Base-by-base conservation (phyloP, 192 early-diverging fungal species). In the Tieghemiomyces parasiticus region DNA sequence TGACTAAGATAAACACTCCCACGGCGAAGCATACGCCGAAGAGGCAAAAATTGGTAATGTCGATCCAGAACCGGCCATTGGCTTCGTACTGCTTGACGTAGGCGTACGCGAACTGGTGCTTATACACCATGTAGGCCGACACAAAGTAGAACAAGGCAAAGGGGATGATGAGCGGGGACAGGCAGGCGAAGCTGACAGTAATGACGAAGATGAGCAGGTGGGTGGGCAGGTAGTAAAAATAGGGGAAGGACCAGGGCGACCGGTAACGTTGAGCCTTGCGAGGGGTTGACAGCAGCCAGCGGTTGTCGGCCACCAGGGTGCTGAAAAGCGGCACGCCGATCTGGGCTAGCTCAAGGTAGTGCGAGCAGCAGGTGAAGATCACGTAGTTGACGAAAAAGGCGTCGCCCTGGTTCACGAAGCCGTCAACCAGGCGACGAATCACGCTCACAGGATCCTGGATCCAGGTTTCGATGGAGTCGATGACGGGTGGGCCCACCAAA, bases 151-250 rank as follows among this genome's bases (percentile, higher is more conserved):
- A 44, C 2, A 78, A 42, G 12, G 75, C 70, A 35, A 81, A 75
- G 8, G 78, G 42, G 2, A 84, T 67, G 12, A 84, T 80, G 6
- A 84, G 59, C 1, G 82, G 82, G 32, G 71, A 70, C 28, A 82
- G 76, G 44, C 76, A 60, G 10, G 78, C 77, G 58, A 82, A 84
- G 4, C 76, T 78, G 22, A 81, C 44, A 10, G 73, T 71, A 46
- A 84, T 82, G 2, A 84, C 79, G n/a, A 84, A 60, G 4, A 81
- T 63, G 10, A 84, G 60, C 29, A 81, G 79, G 46, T 79, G 77
- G 32, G 72, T 74, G 12, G 78, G 78, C 29, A 80, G 77, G 26
- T 82, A 82, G 54, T 81, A 82, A 58, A 78, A 81, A 48, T 68
- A 82, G 30, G 76, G 78, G 53, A 82, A 82, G 0, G 67, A 65